Base-by-base conservation (phyloP, 148 eudicot genomes). In the Nyssa sinensis region DNA sequence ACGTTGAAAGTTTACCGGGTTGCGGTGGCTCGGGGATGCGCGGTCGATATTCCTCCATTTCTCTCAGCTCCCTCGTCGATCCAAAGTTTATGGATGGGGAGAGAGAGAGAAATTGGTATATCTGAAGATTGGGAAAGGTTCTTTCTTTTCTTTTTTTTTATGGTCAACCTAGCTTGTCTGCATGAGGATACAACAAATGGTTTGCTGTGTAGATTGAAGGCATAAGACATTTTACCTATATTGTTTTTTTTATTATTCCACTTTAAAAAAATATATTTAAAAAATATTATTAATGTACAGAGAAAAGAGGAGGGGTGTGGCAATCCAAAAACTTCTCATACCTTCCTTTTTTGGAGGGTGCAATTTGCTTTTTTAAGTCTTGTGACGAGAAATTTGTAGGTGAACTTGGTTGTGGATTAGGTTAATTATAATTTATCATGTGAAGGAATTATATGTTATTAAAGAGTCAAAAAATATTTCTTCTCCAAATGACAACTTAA, bases 1-100 rank as follows among this genome's bases (percentile, higher is more conserved):
- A 67, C 29, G 21, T 44, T 67, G 33, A 73, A 73, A 14, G 61
- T 62, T 27, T 73, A n/a, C 28, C 62, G 4, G 27, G 30, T 11
- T 6, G 74, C 1, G 33, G 25, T 49, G 16, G 41, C 49, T 37
- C 73, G 53, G 34, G 21, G n/a, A n/a, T n/a, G 9, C 27, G 9
- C 19, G 73, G 62, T 31, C 28, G 73, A 0, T 23, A 28, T 28
- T 31, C 11, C 28, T 69, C 72, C 39, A 69, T 69, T 27, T 69
- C 62, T 47, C n/a, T 25, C 13, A 1, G 9, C 11, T 51, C 1
- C 9, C 4, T 0, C 1, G 17, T 16, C 8, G 41, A 37, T 32
- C 16, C 5, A 28, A 32, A 21, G 37, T 16, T 16, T 19, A 9
- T 32, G 39, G 25, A 32, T 64, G 39, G 21, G 24, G 1, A 13